phyloP scores from a whole-genome alignment of 1,284 basidiomycete species.

The Cryptococcus amylolentus region DNA sequence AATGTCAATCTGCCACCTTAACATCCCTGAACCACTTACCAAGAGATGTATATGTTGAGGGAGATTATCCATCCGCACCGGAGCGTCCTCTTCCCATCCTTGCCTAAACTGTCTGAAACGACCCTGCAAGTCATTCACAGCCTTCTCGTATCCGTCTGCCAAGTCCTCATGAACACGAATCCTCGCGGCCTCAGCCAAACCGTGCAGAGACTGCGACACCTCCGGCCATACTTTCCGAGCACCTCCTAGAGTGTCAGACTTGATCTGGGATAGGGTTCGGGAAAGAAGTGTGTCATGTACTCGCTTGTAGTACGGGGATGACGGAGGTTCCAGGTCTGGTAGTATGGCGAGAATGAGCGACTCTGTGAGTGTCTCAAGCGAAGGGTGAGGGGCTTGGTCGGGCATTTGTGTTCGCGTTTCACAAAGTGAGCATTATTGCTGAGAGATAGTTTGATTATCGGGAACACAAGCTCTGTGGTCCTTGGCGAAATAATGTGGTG shows the following conservation, averaged over 20 bases:
- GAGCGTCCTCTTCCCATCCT: constrained; percentile 32
- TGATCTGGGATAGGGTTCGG: constrained; percentile 7
- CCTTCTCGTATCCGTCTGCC: constrained; percentile 29
- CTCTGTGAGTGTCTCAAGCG: constrained; percentile 24
- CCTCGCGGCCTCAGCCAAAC: constrained; percentile 18
- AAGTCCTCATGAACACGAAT: constrained; percentile 34
- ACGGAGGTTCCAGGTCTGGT: constrained; percentile 56
- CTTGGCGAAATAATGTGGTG: too few relatives aligned
- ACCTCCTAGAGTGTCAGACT: constrained; percentile 18
- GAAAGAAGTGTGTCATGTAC: too few relatives aligned
- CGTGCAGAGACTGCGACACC: constrained; percentile 15
- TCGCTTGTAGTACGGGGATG: constrained; percentile 56
- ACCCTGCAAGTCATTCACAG: constrained; percentile 16
- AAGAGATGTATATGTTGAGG: constrained; percentile 41
- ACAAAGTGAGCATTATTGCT: too few relatives aligned
- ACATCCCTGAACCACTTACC: constrained; percentile 10
- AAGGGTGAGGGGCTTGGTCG: too few relatives aligned
- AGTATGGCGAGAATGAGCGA: constrained; percentile 59
- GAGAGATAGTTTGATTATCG: too few relatives aligned
- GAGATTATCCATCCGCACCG: constrained; percentile 31
- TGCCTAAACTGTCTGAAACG: constrained; percentile 12
- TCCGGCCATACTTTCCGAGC: constrained; percentile 34
- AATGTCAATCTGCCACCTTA: not conserved
- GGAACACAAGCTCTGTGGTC: too few relatives aligned
- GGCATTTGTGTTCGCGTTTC: too few relatives aligned